Conservation (phyloP, 192 early-diverging fungal genomes). For the Spizellomyces sp. region DNA sequence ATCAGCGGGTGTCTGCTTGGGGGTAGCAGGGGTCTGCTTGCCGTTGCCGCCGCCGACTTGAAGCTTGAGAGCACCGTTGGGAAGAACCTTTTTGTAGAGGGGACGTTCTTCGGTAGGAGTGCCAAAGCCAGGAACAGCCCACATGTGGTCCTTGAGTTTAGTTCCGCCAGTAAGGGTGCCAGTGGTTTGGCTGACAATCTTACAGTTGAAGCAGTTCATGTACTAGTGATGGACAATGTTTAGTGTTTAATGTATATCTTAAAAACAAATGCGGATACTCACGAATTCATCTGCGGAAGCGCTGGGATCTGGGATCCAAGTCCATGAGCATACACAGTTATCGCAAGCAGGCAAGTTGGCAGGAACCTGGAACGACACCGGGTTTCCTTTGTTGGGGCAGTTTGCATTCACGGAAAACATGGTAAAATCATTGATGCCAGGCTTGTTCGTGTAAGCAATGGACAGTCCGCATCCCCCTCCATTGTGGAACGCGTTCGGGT, state of each 20-base stretch:
- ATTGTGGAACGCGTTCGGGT: conserved; percentile 17
- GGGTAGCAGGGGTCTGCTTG: not conserved
- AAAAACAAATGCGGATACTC: too few relatives aligned
- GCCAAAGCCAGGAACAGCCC: conserved; percentile 7
- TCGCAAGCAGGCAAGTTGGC: conserved; percentile 21
- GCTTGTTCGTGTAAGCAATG: conserved; percentile 9
- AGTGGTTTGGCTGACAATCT: not conserved
- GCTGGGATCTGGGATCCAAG: conserved; percentile 16
- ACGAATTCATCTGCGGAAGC: conserved; percentile 14
- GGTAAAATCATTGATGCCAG: conserved; percentile 10
- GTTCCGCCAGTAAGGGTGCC: not conserved
- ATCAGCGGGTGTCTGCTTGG: too few relatives aligned
- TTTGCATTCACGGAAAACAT: conserved; percentile 6
- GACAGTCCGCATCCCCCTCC: conserved; percentile 23
- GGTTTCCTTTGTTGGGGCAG: conserved; percentile 13
- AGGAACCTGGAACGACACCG: conserved; percentile 13
- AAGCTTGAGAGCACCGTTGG: conserved; percentile 8
- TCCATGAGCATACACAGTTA: conserved; percentile 21
- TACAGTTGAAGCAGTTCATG: conserved; percentile 27
- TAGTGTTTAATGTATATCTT: too few relatives aligned
- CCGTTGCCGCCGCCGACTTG: not conserved
- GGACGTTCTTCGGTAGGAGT: not conserved
- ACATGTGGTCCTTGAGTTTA: not conserved
- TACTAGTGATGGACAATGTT: conserved; percentile 5
- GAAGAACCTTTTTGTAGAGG: conserved; percentile 15